Evolutionary conservation across 2,329 filamentous ascomycete genomes (phyloP), one percentile per base, ranked within the genome.

Genomic region (Neophaeococcomyces aloes): DNA sequence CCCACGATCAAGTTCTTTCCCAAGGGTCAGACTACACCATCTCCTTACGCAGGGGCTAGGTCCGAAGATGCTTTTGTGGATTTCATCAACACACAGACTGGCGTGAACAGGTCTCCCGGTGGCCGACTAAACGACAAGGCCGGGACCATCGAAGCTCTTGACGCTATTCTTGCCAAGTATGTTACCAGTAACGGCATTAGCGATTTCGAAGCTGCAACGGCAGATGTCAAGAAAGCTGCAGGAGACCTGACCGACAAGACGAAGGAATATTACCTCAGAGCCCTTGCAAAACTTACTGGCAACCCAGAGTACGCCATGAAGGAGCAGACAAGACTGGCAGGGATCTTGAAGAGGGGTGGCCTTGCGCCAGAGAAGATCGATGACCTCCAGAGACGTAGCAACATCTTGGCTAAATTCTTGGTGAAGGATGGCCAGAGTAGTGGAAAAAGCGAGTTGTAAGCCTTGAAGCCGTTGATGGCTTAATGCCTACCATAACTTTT

Each of bases 1-100:
- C 91, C 91, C 38, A 98, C 91, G 50, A 94, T 98, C 72, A 94
- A 94, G 71, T 98, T 82, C 77, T 98, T 95, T 76, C 77, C 86
- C 55, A 83, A 83, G 63, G 88, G 87, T 56, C 84, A 79, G 60
- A 83, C 75, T 51, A 78, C 83, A 59, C 65, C 79, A 35, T 74
- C 81, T 56, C 61, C 71, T 35, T 98, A 95, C 74, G 68, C 72
- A 42, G 81, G 83, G 48, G 84, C 76, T 49, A 88, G 91, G 53
- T 70, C 71, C 38, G 86, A 95, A 71, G 71, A 75, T 36, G 83
- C 79, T 52, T 71, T 98, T 32, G 64, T 96, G 54, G 64, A 74
- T 3, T 98, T 83, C 69, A 62, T 98, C 66, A 98, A 98, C 72
- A 73, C 79, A 56, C 84, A 95, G 69, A 76, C 86, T 11, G 88